These are phyloP conservation scores for Buxus sempervirens DNA, from an alignment of 164 flowering plant species.

Conservation along the genomic window DNA sequence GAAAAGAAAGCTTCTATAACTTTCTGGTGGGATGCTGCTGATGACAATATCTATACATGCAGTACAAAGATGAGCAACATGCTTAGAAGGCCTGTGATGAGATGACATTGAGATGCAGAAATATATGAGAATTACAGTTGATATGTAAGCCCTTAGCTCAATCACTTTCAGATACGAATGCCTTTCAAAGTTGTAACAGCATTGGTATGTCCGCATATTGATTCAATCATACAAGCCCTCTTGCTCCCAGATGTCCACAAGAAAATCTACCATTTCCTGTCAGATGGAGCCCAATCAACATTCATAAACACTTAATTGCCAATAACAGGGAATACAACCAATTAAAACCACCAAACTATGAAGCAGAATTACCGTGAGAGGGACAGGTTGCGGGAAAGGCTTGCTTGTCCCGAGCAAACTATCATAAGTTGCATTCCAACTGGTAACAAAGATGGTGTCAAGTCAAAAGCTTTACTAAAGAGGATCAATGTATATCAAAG, in stretches of 20 bases:
- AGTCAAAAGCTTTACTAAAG: conserved; percentile 1
- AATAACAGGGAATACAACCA: not conserved
- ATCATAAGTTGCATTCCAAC: conserved; percentile 46
- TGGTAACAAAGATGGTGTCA: conserved; percentile 16
- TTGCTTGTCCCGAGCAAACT: conserved; percentile 43
- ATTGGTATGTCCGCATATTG: not conserved
- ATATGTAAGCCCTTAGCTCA: not conserved
- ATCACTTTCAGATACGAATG: not conserved
- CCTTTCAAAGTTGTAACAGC: not conserved
- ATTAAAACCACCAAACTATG: not conserved
- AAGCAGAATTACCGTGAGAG: conserved; percentile 37
- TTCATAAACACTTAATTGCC: not conserved
- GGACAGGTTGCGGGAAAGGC: conserved; percentile 42
- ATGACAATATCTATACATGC: too few species aligned
- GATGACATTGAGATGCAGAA: too few species aligned
- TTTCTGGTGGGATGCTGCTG: too few species aligned
- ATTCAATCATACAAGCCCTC: conserved; percentile 48
- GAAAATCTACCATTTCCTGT: conserved; percentile 62
- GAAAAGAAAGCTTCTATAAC: too few species aligned
- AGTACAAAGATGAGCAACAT: too few species aligned
- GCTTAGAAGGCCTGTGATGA: too few species aligned
- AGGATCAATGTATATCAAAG: too few species aligned
- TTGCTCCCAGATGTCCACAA: conserved; percentile 53
- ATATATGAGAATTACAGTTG: not conserved
- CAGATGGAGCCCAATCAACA: conserved; percentile 5